phyloP scores from a whole-genome alignment of 169 alveolate species.

The Cryptosporidium canis region DNA sequence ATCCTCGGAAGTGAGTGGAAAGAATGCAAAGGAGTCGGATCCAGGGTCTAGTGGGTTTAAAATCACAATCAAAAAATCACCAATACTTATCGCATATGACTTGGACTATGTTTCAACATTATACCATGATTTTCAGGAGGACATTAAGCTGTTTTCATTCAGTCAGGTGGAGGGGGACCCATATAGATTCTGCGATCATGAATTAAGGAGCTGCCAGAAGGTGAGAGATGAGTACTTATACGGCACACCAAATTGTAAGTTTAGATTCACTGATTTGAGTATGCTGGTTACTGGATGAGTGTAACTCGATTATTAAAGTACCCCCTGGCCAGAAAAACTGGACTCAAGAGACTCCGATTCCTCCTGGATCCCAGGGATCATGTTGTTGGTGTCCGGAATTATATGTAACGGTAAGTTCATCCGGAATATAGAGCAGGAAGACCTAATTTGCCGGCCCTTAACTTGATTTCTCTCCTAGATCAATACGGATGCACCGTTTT shows the following conservation, averaged over 20 bases:
- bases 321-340: slow-evolving; percentile 71
- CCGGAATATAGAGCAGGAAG: background rate
- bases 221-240: slow-evolving; percentile 59
- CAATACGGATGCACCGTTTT: slow-evolving; percentile 68
- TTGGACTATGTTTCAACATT: slow-evolving; percentile 42
- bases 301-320: background rate
- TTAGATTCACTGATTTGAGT: background rate
- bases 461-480: slow-evolving; percentile 4
- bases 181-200: slow-evolving; percentile 46
- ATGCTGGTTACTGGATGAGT: background rate
- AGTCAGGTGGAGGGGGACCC: slow-evolving; percentile 65
- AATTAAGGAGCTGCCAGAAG: slow-evolving; percentile 59
- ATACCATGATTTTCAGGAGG: slow-evolving; percentile 68
- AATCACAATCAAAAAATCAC: slow-evolving; percentile 53
- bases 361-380: slow-evolving; percentile 68
- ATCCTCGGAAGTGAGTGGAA: slow-evolving; percentile 37
- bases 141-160: slow-evolving; percentile 47
- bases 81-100: slow-evolving; percentile 59
- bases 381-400: slow-evolving; percentile 73
- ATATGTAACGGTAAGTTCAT: slow-evolving; percentile 57
- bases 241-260: slow-evolving; percentile 68
- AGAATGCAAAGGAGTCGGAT: slow-evolving; percentile 54
- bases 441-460: too few species aligned
- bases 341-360: slow-evolving; percentile 67
- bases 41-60: slow-evolving; percentile 70